Evolutionary conservation across 1,284 basidiomycete genomes (phyloP).

Genomic region (Afroboletus lepidellus): DNA sequence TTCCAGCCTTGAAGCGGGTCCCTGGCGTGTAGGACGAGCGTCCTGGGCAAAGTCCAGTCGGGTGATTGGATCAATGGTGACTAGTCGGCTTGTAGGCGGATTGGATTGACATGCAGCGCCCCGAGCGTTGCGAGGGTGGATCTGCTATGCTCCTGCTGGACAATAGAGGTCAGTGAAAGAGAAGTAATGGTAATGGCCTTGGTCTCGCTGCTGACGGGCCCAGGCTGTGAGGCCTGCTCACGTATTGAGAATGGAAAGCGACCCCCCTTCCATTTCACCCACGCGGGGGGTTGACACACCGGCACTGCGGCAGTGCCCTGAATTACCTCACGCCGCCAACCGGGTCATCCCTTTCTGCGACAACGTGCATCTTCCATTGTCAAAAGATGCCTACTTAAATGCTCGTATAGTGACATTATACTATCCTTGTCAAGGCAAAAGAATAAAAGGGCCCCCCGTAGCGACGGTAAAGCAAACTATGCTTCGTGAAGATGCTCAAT

Average conservation of each 20-base stretch:
- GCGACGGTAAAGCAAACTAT: slow-evolving; percentile 23
- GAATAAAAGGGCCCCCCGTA: slow-evolving; percentile 12
- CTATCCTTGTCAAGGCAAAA: slow-evolving; percentile 7
- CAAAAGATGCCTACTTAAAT: not conserved
- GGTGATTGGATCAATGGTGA: slow-evolving; percentile 71
- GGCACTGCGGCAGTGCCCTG: not conserved
- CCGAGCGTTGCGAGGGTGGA: slow-evolving; percentile 21
- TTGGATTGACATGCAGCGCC: slow-evolving; percentile 33
- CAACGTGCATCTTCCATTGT: not conserved
- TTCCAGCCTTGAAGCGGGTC: slow-evolving; percentile 47
- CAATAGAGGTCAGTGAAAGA: slow-evolving; percentile 22
- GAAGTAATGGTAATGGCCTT: slow-evolving; percentile 16
- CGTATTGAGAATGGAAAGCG: slow-evolving; percentile 27
- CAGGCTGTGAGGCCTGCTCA: slow-evolving; percentile 30
- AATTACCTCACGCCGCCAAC: not conserved
- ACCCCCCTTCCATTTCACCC: slow-evolving; percentile 29
- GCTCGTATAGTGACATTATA: slow-evolving; percentile 12
- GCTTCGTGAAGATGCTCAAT: slow-evolving; percentile 31
- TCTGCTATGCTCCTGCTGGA: slow-evolving; percentile 19
- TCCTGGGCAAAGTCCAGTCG: slow-evolving; percentile 56
- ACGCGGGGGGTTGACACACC: slow-evolving; percentile 10
- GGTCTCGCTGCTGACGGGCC: slow-evolving; percentile 26
- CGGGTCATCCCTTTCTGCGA: not conserved
- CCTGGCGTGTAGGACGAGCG: slow-evolving; percentile 46
- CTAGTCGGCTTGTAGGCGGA: slow-evolving; percentile 30